Conservation (phyloP, 305 asterid genomes). For the Fraxinus greggii region DNA sequence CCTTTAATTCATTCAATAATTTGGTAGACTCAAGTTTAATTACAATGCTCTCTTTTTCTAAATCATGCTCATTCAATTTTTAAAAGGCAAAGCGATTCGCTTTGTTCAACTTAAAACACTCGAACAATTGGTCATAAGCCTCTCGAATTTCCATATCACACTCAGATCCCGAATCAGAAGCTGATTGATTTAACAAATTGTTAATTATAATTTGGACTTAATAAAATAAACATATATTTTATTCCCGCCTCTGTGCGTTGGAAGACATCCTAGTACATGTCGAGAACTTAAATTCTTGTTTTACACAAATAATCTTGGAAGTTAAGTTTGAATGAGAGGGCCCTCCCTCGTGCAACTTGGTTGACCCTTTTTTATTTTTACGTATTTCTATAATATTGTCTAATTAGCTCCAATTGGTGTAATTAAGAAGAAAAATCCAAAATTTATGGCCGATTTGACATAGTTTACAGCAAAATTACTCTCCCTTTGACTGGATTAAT, state of each 20-base stretch:
- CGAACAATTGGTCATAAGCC: no score
- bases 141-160: no score
- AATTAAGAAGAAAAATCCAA: not conserved
- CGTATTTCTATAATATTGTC: not conserved
- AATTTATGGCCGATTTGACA: not conserved
- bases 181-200: no score
- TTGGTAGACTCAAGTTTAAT: no score
- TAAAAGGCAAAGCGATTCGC: no score
- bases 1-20: no score
- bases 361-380: not conserved
- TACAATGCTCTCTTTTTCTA: no score
- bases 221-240: no score
- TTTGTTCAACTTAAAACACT: no score
- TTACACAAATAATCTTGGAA: not conserved
- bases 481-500: not conserved
- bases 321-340: not conserved
- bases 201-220: no score
- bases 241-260: not conserved
- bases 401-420: not conserved
- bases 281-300: not conserved
- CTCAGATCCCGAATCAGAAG: no score
- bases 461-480: not conserved
- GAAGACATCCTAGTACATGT: not conserved
- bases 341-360: not conserved
- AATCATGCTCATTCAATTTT: no score